Conservation (phyloP, 2,329 filamentous ascomycete genomes). For the Fusarium nisikadoi region DNA sequence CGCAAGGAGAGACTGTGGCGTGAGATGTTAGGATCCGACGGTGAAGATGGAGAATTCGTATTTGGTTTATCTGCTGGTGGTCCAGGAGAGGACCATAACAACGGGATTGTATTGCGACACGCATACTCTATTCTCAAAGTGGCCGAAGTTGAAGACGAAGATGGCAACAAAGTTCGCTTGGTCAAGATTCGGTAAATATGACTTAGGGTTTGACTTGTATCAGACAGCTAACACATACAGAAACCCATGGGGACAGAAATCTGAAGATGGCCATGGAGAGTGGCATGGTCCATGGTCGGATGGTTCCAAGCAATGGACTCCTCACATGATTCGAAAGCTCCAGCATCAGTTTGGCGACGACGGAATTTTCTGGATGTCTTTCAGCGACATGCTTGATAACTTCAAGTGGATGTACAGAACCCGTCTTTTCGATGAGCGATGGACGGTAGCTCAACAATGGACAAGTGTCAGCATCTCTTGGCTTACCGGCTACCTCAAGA, state of each 20-base stretch:
- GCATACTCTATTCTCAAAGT: slow-evolving; percentile 64
- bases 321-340: slow-evolving; percentile 75
- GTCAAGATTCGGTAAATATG: slow-evolving; percentile 56
- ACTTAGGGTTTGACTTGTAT: too few species aligned
- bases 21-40: slow-evolving; percentile 72
- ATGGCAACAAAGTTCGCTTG: slow-evolving; percentile 53
- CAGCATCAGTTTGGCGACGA: slow-evolving; percentile 75
- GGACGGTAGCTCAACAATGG: slow-evolving; percentile 59
- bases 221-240: slow-evolving; percentile 44
- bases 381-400: slow-evolving; percentile 56
- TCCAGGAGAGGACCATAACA: slow-evolving; percentile 42
- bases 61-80: slow-evolving; percentile 58
- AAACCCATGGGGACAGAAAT: slow-evolving; percentile 76
- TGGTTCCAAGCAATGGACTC: slow-evolving; percentile 78
- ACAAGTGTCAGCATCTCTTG: slow-evolving; percentile 56
- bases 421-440: slow-evolving; percentile 57
- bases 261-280: slow-evolving; percentile 58
- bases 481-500: slow-evolving; percentile 58
- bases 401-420: slow-evolving; percentile 59
- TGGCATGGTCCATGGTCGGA: slow-evolving; percentile 81
- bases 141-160: slow-evolving; percentile 56
- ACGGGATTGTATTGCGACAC: slow-evolving; percentile 58
- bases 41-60: slow-evolving; percentile 74
- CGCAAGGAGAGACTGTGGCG: slow-evolving; percentile 77
- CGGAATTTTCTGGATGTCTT: slow-evolving; percentile 63